These are phyloP conservation scores for Sicyos baderoa DNA, from an alignment of 306 rosid genomes.

Conservation along the genomic window DNA sequence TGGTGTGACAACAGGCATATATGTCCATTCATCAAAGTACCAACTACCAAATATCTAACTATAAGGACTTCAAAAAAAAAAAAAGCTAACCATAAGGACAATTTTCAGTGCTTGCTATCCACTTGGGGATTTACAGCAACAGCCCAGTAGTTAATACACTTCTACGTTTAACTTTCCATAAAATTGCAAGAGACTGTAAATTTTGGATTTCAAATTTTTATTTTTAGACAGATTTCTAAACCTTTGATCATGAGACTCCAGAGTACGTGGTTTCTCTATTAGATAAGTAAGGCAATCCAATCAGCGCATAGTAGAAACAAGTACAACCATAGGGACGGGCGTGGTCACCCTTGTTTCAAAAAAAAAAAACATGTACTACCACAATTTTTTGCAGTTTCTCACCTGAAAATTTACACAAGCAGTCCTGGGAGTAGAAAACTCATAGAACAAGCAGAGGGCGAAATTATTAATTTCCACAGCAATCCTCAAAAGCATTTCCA, in stretches of 20 bases:
- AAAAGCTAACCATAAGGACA: background rate
- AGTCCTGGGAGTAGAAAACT: conserved; percentile 21
- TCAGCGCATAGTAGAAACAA: background rate
- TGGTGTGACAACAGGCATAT: background rate
- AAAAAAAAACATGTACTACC: too few species aligned
- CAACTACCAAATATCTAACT: background rate
- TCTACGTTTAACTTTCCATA: background rate
- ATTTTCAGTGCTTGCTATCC: background rate
- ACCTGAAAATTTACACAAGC: conserved; percentile 35
- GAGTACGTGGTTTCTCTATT: background rate
- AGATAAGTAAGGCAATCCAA: background rate
- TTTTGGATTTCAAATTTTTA: background rate
- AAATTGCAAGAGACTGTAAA: background rate
- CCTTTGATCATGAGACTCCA: background rate
- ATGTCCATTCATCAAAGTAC: background rate
- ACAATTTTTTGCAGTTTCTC: background rate
- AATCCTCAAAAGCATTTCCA: conserved; percentile 29
- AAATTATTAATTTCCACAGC: conserved; percentile 34
- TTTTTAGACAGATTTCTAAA: background rate
- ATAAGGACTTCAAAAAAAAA: too few species aligned
- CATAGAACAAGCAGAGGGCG: conserved; percentile 33
- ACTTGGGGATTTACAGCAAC: background rate
- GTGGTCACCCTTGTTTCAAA: too few species aligned
- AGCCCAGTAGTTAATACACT: background rate
- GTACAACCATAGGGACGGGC: too few species aligned